Conservation (phyloP, 208 protist species). For the Blastocrithidia nonstop region DNA sequence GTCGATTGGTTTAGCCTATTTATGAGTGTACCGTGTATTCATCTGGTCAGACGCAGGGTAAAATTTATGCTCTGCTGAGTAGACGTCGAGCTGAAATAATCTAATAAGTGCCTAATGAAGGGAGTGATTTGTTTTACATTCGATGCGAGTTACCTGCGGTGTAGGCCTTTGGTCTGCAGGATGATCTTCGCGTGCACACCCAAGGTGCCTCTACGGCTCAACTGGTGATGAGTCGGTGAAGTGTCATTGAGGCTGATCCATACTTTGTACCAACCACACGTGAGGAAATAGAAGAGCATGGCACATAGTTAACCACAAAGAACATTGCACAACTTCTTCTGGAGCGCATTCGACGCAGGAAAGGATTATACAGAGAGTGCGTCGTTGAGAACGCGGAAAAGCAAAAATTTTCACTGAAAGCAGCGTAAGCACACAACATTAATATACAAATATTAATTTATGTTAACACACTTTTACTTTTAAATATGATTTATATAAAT, state of each 20-base stretch:
- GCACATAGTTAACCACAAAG: constrained; percentile 74
- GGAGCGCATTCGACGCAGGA: constrained; percentile 74
- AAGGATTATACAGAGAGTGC: constrained; percentile 67
- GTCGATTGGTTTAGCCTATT: constrained; percentile 93
- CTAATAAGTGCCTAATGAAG: constrained; percentile 93
- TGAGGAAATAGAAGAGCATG: constrained; percentile 94
- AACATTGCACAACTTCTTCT: constrained; percentile 78
- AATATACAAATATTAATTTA: constrained; percentile 5
- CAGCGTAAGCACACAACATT: constrained; percentile 26
- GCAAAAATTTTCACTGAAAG: constrained; percentile 83
- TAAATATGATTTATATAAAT: not conserved
- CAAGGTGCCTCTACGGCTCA: constrained; percentile 93
- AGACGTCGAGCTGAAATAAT: constrained; percentile 86
- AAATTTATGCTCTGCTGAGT: constrained; percentile 77
- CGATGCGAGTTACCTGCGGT: constrained; percentile 90
- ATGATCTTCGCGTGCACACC: constrained; percentile 88
- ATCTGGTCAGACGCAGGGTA: constrained; percentile 61
- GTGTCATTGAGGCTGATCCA: constrained; percentile 88
- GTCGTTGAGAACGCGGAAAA: constrained; percentile 80
- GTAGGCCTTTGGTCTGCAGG: constrained; percentile 95
- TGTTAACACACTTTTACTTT: not conserved
- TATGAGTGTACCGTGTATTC: constrained; percentile 96
- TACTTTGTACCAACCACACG: constrained; percentile 93
- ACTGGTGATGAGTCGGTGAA: constrained; percentile 91
- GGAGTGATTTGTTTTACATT: constrained; percentile 93